Conservation (phyloP, 768 basidiomycete genomes). For the Inosperma sp. region DNA sequence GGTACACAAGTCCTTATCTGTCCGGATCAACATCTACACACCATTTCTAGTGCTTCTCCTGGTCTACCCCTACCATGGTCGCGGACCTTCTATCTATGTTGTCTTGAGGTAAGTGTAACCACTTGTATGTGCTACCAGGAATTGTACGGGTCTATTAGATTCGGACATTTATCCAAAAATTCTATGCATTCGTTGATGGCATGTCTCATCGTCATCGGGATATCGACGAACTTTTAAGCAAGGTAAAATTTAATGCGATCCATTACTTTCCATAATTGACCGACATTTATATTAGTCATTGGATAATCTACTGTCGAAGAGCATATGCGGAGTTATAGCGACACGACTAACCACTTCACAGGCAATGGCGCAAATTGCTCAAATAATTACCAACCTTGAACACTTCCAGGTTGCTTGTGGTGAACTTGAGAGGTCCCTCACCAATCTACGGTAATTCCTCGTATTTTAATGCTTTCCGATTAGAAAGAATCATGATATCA, state of each 20-base stretch:
- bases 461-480: too few relatives aligned
- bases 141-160: conserved; percentile 44
- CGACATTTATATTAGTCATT: conserved; percentile 55
- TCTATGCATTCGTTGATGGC: conserved; percentile 95
- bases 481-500: too few relatives aligned
- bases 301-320: conserved; percentile 71
- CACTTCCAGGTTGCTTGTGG: conserved; percentile 82
- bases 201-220: conserved; percentile 88
- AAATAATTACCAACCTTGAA: conserved; percentile 89
- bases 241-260: too few relatives aligned
- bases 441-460: conserved; percentile 63
- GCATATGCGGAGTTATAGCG: conserved; percentile 72
- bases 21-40: neutral
- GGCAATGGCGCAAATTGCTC: conserved; percentile 86
- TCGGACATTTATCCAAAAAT: conserved; percentile 85
- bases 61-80: conserved; percentile 90
- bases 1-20: conserved; percentile 36
- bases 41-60: conserved; percentile 44
- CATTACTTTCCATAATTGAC: too few relatives aligned
- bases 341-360: conserved; percentile 69
- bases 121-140: neutral
- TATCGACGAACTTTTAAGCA: conserved; percentile 86
- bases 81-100: conserved; percentile 90
- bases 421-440: conserved; percentile 81
- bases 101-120: conserved; percentile 64